phyloP scores from a whole-genome alignment of 139 green algal genomes.

The Pycnococcus provasolii region DNA sequence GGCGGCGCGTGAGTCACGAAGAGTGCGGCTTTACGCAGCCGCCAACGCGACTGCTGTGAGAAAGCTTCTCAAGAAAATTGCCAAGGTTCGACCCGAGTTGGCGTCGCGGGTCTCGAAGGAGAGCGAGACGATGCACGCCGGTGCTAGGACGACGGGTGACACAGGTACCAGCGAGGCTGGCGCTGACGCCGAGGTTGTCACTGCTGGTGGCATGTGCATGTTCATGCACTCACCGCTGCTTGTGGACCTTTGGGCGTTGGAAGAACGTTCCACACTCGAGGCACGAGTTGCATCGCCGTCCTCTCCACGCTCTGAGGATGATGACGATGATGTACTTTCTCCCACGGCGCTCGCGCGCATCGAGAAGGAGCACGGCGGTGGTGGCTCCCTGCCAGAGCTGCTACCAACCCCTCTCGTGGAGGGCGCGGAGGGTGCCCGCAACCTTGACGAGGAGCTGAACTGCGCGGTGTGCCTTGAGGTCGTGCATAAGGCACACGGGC shows the following conservation, averaged over 20 bases:
- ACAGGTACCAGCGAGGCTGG: too few relatives aligned
- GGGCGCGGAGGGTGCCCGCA: not conserved
- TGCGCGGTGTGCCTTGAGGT: not conserved
- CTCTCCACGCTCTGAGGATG: too few relatives aligned
- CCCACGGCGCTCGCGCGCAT: not conserved
- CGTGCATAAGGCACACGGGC: not conserved
- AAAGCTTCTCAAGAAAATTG: not conserved
- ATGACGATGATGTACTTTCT: not conserved
- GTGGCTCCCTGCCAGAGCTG: too few relatives aligned
- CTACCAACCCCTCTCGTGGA: not conserved
- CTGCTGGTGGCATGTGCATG: not conserved
- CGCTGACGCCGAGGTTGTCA: too few relatives aligned
- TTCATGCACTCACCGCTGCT: not conserved
- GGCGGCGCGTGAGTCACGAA: too few relatives aligned
- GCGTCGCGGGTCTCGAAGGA: not conserved
- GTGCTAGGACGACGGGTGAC: too few relatives aligned
- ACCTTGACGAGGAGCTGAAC: not conserved
- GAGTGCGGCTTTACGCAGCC: not conserved
- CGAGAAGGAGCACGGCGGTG: not conserved
- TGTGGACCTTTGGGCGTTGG: not conserved
- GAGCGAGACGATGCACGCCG: not conserved
- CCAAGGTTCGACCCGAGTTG: not conserved
- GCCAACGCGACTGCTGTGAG: not conserved
- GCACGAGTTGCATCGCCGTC: too few relatives aligned
- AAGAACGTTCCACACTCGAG: not conserved